A percentile compares a stretch with the other conserved stretches of the same genome.
Conservation (phyloP, 768 basidiomycete species). For the Panaeolus cyanescens region DNA sequence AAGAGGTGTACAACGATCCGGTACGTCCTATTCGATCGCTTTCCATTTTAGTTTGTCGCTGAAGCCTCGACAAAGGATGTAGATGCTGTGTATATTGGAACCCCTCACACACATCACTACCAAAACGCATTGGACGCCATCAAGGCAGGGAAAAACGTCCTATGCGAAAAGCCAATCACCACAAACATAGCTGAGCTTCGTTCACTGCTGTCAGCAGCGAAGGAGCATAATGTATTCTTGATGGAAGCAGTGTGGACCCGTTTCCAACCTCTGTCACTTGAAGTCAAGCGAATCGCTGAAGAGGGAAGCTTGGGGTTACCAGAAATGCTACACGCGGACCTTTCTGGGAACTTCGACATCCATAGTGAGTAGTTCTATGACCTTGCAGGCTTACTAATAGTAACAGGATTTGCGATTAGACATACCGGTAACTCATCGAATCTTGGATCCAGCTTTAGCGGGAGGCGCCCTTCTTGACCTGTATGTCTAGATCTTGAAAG, state of each 20-base stretch:
- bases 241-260: slow-evolving; percentile 94
- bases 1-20: slow-evolving; percentile 69
- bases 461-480: slow-evolving; percentile 86
- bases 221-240: slow-evolving; percentile 79
- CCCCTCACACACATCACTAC: slow-evolving; percentile 86
- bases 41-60: background rate
- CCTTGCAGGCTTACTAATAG: background rate
- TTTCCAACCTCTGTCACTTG: slow-evolving; percentile 69
- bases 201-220: slow-evolving; percentile 73
- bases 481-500: slow-evolving; percentile 41
- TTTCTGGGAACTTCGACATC: slow-evolving; percentile 70
- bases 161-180: slow-evolving; percentile 90
- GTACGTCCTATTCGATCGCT: slow-evolving; percentile 33
- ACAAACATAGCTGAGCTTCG: slow-evolving; percentile 74
- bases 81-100: slow-evolving; percentile 69
- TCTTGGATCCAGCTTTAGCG: slow-evolving; percentile 77
- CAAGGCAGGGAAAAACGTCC: slow-evolving; percentile 79
- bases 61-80: slow-evolving; percentile 52
- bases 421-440: slow-evolving; percentile 68
- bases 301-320: slow-evolving; percentile 67
- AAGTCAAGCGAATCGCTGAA: slow-evolving; percentile 65
- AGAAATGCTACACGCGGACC: slow-evolving; percentile 70
- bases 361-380: slow-evolving; percentile 47
- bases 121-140: slow-evolving; percentile 75
- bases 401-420: slow-evolving; percentile 36